Percentiles rank a stretch among this genome's conserved stretches.
Conservation (phyloP, 768 basidiomycete genomes). For the Pholiota conissans region DNA sequence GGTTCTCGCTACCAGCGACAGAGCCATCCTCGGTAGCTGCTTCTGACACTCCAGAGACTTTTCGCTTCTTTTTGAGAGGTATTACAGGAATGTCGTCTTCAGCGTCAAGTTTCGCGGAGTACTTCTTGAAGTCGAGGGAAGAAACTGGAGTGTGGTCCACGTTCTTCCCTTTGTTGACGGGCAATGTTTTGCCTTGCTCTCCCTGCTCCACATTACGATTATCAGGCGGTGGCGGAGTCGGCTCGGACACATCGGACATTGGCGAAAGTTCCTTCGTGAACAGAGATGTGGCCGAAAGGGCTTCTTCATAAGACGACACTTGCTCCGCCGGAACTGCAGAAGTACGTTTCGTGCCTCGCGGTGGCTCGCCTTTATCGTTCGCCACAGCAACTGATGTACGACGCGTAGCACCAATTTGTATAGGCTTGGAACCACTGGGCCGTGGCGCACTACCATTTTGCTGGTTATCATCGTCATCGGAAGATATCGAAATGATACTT, state of each 20-base stretch:
- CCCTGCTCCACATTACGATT: not conserved
- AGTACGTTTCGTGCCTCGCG: not conserved
- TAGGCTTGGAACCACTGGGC: no score
- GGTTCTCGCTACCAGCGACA: not conserved
- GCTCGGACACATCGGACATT: not conserved
- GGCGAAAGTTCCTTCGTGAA: constrained; percentile 8
- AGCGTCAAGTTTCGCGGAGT: constrained; percentile 5
- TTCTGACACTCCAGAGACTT: constrained; percentile 3
- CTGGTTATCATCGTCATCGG: constrained; percentile 6
- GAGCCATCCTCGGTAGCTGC: not conserved
- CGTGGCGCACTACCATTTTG: not conserved
- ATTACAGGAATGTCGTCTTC: constrained; percentile 21
- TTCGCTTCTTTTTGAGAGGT: constrained; percentile 11
- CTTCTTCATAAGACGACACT: not conserved
- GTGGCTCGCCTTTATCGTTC: not conserved
- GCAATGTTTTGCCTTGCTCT: not conserved
- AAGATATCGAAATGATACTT: constrained; percentile 13
- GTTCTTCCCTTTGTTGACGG: not conserved
- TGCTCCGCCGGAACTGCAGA: not conserved
- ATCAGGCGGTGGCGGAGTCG: not conserved
- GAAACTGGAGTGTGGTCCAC: not conserved
- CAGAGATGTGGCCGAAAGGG: not conserved
- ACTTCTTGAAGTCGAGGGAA: constrained; percentile 10
- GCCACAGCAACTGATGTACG: not conserved
- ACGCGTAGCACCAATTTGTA: not conserved